Evolutionary conservation across 1,284 basidiomycete species (phyloP), one percentile per base, ranked within the genome.

Genomic region (Papiliotrema terrestris): DNA sequence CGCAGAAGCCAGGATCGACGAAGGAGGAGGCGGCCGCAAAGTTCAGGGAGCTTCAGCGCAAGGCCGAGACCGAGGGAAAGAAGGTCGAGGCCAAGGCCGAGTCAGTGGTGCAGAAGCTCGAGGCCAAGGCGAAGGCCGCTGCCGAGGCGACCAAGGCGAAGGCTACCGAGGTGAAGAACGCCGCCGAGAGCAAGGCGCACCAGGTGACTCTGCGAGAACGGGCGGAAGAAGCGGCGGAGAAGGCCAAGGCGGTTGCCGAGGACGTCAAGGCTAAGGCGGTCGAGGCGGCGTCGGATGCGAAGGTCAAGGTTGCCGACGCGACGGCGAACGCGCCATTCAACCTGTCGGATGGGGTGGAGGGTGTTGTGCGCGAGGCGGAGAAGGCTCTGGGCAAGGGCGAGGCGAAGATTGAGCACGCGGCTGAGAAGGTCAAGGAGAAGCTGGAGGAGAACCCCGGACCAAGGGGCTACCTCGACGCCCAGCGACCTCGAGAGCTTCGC

Each of bases 361-460:
- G 85, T 4, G 80, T 90, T 32, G 81, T 88, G 3, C 73, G 74
- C 39, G 81, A 85, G 65, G 88, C 86, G 0, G 88, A 93, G 73
- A 60, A 60, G 17, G 74, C 72, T n/a, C 55, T 72, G n/a, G 55
- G 58, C 49, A 62, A 67, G 49, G 61, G 61, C 23, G 51, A 61
- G 38, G 42, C 44, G 13, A 52, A 50, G 26, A 48, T 45, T 8
- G 29, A 52, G 2, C 37, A 48, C 41, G 6, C 62, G 17, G 52
- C 59, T 44, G 39, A 49, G 23, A 65, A 61, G 44, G 60, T 57
- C 45, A 65, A 71, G 58, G 38, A 62, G 35, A 64, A 61, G 45
- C 58, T 58, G 44, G 66, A 71, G 50, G 63, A 65, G 32, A 64
- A 13, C 54, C 58, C 51, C 13, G 62, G 60, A 37, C 63, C 61